Conservation (phyloP, 352 stramenopile genomes). For the Phytopythium mirpurense region DNA sequence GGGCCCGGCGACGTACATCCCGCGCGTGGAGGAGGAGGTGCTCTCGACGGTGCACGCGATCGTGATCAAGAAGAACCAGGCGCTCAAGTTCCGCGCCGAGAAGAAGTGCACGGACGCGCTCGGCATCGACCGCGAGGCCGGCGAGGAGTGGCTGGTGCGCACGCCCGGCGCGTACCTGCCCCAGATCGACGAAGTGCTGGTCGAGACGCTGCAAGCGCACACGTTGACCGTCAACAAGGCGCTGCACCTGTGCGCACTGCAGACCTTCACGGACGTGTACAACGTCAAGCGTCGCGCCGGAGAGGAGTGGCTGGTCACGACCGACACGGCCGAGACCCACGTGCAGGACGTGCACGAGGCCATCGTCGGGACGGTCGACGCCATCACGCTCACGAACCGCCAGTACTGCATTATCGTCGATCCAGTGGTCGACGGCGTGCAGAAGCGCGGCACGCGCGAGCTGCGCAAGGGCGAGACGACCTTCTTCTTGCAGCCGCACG, state of each 20-base stretch:
- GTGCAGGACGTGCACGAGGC: slow-evolving; percentile 77
- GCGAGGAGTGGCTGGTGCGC: slow-evolving; percentile 78
- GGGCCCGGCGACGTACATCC: slow-evolving; percentile 68
- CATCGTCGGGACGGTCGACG: slow-evolving; percentile 47
- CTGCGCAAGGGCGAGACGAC: slow-evolving; percentile 62
- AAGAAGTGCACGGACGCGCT: slow-evolving; percentile 77
- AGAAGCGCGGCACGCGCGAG: slow-evolving; percentile 67
- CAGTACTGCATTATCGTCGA: slow-evolving; percentile 83
- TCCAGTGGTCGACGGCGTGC: slow-evolving; percentile 54
- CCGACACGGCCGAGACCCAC: slow-evolving; percentile 67
- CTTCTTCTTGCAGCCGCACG: slow-evolving; percentile 70
- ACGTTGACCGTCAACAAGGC: slow-evolving; percentile 63
- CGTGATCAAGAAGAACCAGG: slow-evolving; percentile 77
- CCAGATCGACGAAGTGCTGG: slow-evolving; percentile 67
- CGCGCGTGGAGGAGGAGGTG: slow-evolving; percentile 61
- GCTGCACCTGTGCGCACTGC: slow-evolving; percentile 56
- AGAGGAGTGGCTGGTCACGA: slow-evolving; percentile 76
- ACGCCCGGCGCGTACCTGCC: slow-evolving; percentile 66
- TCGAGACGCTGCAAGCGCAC: slow-evolving; percentile 52
- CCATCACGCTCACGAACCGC: slow-evolving; percentile 71
- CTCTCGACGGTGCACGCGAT: slow-evolving; percentile 44
- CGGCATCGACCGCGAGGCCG: slow-evolving; percentile 50
- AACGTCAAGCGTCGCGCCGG: slow-evolving; percentile 59
- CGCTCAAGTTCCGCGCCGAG: slow-evolving; percentile 73
- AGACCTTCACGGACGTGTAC: slow-evolving; percentile 77